Base-by-base conservation (phyloP, 768 basidiomycete genomes). In the Gautieria morchelliformis region DNA sequence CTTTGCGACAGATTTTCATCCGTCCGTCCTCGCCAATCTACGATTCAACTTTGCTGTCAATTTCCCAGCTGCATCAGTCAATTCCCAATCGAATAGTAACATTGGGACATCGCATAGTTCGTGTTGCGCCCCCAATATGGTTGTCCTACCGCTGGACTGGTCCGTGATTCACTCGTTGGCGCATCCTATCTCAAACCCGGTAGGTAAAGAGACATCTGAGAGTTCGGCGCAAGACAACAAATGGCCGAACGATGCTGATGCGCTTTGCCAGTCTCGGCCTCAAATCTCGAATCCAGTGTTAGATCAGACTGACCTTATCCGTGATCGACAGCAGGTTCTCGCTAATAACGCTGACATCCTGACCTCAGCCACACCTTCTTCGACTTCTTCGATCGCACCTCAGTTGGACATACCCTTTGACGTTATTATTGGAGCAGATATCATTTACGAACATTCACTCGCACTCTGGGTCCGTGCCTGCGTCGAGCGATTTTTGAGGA, bases 361-460 rank as follows among this genome's bases (percentile, higher is more conserved):
- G 45, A 46, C 24, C 17, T 10, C 9, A 27, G 17, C 10, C 45
- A 46, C 3, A 6, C 45, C 45, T 19, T 17, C 24, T 17, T 11
- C n/a, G 11, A n/a, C 30, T 24, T 8, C 20, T 24, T 24, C 24
- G 30, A 27, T 27, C n/a, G 17, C 37, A 40, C 37, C 51, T 40
- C 24, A 17, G 33, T 20, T 52, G n/a, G 15, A 52, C 19, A 32
- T 24, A 49, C 68, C 72, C 0, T 82, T 78, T 64, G 77, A 82
- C 58, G 48, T 79, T 47, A 63, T 81, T 20, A 63, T 82, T 46
- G 81, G 78, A 4, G 78, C 81, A 0, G 81, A 83, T 61, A 69
- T 81, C 60, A 64, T 81, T 3, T 82, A 82, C 63, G 82, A 82
- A 63, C 61, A 69, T 0, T 66, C 71, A 6, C 80, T 81, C 46